These are phyloP conservation scores for Asterochloris erici DNA, from an alignment of 139 green algal genomes.

Conservation along the genomic window DNA sequence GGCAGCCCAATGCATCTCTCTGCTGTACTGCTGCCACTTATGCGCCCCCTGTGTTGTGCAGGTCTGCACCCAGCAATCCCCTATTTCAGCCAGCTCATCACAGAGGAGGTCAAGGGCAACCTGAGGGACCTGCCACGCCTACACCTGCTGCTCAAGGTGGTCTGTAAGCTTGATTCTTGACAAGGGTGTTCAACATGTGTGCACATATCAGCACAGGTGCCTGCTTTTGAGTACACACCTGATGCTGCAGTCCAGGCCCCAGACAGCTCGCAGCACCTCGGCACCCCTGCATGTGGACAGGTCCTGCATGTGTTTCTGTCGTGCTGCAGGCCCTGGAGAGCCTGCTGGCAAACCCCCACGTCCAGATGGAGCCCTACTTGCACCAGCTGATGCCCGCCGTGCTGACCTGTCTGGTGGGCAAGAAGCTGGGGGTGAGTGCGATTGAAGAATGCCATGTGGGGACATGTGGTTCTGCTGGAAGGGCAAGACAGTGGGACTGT, in stretches of 20 bases:
- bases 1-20: background rate
- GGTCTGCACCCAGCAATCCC: slow-evolving; percentile 81
- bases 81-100: slow-evolving; percentile 77
- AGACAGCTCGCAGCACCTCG: background rate
- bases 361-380: slow-evolving; percentile 78
- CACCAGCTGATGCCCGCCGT: slow-evolving; percentile 80
- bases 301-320: background rate
- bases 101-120: slow-evolving; percentile 46
- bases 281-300: background rate
- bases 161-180: background rate
- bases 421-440: slow-evolving; percentile 43
- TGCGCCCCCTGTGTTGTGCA: background rate
- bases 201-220: background rate
- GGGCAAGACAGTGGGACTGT: background rate
- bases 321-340: slow-evolving; percentile 31
- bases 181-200: background rate
- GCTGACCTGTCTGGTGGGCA: slow-evolving; percentile 73
- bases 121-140: slow-evolving; percentile 31
- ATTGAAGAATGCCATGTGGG: background rate
- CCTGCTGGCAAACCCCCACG: slow-evolving; percentile 65
- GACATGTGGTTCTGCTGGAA: no score
- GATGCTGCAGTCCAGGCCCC: background rate
- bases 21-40: no score
- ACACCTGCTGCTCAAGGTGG: slow-evolving; percentile 29
- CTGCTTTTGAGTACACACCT: background rate